Evolutionary conservation across 2,329 filamentous ascomycete genomes (phyloP).

Genomic region (Neofusicoccum sp.): DNA sequence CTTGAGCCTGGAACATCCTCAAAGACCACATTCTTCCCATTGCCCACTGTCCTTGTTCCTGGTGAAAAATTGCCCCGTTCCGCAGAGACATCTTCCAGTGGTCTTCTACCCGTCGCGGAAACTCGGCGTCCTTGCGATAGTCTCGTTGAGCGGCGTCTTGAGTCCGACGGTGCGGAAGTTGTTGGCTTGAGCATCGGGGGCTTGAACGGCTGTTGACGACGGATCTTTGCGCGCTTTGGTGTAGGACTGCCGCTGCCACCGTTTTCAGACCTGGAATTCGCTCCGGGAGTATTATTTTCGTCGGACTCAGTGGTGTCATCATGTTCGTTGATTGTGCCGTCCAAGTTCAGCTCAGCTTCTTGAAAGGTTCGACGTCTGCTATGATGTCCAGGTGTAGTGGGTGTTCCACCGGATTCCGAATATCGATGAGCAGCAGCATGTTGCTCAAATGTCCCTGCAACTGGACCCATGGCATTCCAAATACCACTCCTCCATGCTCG

Average conservation of each 20-base stretch:
- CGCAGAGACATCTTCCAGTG: slow-evolving; percentile 34
- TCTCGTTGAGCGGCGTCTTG: slow-evolving; percentile 9
- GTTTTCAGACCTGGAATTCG: neutral
- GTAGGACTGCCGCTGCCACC: slow-evolving; percentile 28
- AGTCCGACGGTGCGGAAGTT: neutral
- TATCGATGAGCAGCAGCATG: neutral
- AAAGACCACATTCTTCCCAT: slow-evolving; percentile 23
- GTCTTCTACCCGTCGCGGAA: slow-evolving; percentile 28
- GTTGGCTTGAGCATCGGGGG: slow-evolving; percentile 27
- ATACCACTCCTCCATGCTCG: slow-evolving; percentile 30
- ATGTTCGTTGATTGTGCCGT: neutral
- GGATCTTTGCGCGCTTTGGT: slow-evolving; percentile 46
- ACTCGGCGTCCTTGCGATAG: slow-evolving; percentile 23
- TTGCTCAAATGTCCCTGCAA: neutral
- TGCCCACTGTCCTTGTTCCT: slow-evolving; percentile 29
- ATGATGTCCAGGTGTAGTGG: neutral
- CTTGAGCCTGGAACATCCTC: neutral
- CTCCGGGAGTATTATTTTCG: neutral
- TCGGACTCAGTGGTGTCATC: neutral
- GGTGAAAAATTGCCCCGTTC: slow-evolving; percentile 22
- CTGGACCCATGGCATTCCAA: slow-evolving; percentile 30
- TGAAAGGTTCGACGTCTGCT: neutral
- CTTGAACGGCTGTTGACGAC: slow-evolving; percentile 33
- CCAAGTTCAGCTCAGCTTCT: neutral
- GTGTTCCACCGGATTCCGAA: neutral